Evolutionary conservation across 164 flowering plant species (phyloP).

Genomic region (Stephania cephalantha): DNA sequence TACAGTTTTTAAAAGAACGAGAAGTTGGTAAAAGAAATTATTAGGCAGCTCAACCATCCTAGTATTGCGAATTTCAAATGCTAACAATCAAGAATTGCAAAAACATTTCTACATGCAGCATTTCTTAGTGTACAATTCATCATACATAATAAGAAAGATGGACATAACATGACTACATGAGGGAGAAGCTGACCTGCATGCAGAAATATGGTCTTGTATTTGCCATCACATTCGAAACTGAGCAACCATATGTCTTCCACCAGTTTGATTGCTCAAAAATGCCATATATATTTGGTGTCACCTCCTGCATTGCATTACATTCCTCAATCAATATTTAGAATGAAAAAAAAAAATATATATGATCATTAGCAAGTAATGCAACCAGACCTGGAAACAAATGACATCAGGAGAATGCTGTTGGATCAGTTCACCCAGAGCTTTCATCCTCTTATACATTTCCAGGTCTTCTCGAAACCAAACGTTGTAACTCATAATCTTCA

Average conservation of each 20-base stretch:
- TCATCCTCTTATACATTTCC: slow-evolving; percentile 77
- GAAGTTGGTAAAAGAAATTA: too few species aligned
- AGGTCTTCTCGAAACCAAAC: slow-evolving; percentile 94
- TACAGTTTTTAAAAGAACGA: too few species aligned
- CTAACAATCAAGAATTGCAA: too few species aligned
- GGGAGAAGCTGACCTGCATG: slow-evolving; percentile 51
- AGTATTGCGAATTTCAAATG: too few species aligned
- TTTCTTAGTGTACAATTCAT: neutral
- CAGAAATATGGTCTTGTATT: slow-evolving; percentile 57
- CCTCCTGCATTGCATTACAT: slow-evolving; percentile 51
- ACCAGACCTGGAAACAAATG: slow-evolving; percentile 83
- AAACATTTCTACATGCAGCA: too few species aligned
- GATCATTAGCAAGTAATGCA: neutral
- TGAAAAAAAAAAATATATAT: neutral
- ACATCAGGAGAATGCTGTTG: slow-evolving; percentile 69
- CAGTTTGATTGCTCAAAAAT: slow-evolving; percentile 58
- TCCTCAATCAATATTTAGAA: neutral
- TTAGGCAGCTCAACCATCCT: too few species aligned
- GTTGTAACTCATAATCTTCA: slow-evolving; percentile 80
- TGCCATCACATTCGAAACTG: slow-evolving; percentile 45
- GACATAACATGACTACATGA: neutral
- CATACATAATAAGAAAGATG: neutral
- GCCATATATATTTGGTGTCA: slow-evolving; percentile 62
- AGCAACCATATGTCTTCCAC: slow-evolving; percentile 81
- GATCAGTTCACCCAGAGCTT: slow-evolving; percentile 74